A percentile compares a stretch with the other conserved stretches of the same genome.
These are phyloP conservation scores for Aspergillus sp. DNA, from an alignment of 2,329 filamentous ascomycete genomes.

Conservation along the genomic window DNA sequence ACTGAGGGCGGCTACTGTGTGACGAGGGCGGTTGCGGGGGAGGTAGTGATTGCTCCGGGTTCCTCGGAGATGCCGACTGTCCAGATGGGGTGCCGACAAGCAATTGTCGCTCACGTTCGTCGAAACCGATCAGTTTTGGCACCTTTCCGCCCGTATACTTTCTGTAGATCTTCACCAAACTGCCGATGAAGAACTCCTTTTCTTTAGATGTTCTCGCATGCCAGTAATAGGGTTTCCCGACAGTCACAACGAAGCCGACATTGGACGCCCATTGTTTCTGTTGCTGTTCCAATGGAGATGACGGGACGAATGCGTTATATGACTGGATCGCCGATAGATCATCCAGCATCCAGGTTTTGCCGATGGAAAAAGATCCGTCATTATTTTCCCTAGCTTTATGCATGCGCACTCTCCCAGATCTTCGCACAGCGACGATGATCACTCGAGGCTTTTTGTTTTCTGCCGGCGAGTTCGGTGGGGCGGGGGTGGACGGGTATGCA, in stretches of 20 bases:
- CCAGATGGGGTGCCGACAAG: constrained; percentile 56
- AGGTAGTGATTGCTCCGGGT: constrained; percentile 19
- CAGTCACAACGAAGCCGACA: constrained; percentile 79
- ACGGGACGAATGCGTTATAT: constrained; percentile 62
- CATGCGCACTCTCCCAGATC: constrained; percentile 87
- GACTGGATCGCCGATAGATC: constrained; percentile 82
- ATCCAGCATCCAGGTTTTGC: constrained; percentile 96
- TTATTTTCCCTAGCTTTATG: constrained; percentile 96
- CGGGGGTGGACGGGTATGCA: constrained; percentile 75
- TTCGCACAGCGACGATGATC: constrained; percentile 89
- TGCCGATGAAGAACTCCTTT: constrained; percentile 98
- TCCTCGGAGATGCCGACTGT: constrained; percentile 15
- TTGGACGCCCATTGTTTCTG: constrained; percentile 74
- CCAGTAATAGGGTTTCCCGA: constrained; percentile 97
- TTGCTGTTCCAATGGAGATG: constrained; percentile 59
- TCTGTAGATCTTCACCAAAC: constrained; percentile 89
- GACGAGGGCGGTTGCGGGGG: constrained; percentile 27
- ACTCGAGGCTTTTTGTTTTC: constrained; percentile 82
- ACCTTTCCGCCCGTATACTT: constrained; percentile 89
- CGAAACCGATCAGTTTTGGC: constrained; percentile 80
- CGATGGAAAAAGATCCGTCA: constrained; percentile 93
- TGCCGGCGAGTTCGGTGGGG: constrained; percentile 71
- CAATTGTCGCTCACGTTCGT: constrained; percentile 71
- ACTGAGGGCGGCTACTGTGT: constrained; percentile 26
- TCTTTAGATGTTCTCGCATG: constrained; percentile 89